phyloP scores from a whole-genome alignment of 768 basidiomycete genomes.

The Leccinum imitatum region DNA sequence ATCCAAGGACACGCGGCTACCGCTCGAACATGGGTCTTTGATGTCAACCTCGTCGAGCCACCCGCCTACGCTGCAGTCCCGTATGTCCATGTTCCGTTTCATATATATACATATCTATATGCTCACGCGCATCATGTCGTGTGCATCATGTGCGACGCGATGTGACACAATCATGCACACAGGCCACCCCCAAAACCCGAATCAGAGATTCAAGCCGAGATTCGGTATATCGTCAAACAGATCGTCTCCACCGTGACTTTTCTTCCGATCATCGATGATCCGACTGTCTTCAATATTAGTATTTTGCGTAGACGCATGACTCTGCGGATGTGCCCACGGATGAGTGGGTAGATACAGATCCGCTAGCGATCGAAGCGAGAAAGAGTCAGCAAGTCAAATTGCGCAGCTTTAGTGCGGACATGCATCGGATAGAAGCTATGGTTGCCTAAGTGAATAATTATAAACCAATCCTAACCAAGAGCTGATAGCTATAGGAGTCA shows the following conservation, averaged over 20 bases:
- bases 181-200: slow-evolving; percentile 69
- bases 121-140: not conserved
- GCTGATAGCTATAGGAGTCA: too few relatives aligned
- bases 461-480: too few relatives aligned
- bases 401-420: slow-evolving; percentile 93
- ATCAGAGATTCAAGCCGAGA: slow-evolving; percentile 93
- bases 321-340: slow-evolving; percentile 89
- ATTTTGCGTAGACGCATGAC: slow-evolving; percentile 86
- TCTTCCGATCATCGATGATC: slow-evolving; percentile 91
- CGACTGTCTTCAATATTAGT: slow-evolving; percentile 90
- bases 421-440: slow-evolving; percentile 98
- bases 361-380: slow-evolving; percentile 86
- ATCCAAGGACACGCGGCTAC: slow-evolving; percentile 87
- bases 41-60: slow-evolving; percentile 80
- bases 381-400: slow-evolving; percentile 94
- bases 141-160: slow-evolving; percentile 75
- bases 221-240: slow-evolving; percentile 96
- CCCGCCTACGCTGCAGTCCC: slow-evolving; percentile 47
- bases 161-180: slow-evolving; percentile 21
- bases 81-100: slow-evolving; percentile 38
- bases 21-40: slow-evolving; percentile 98
- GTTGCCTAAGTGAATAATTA: slow-evolving; percentile 64
- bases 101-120: not conserved
- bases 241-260: slow-evolving; percentile 97
- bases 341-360: slow-evolving; percentile 96